Percentiles rank a stretch among this genome's conserved stretches.
phyloP scores from a whole-genome alignment of 495 filamentous ascomycete species.

The Aspergillus egyptiacus region DNA sequence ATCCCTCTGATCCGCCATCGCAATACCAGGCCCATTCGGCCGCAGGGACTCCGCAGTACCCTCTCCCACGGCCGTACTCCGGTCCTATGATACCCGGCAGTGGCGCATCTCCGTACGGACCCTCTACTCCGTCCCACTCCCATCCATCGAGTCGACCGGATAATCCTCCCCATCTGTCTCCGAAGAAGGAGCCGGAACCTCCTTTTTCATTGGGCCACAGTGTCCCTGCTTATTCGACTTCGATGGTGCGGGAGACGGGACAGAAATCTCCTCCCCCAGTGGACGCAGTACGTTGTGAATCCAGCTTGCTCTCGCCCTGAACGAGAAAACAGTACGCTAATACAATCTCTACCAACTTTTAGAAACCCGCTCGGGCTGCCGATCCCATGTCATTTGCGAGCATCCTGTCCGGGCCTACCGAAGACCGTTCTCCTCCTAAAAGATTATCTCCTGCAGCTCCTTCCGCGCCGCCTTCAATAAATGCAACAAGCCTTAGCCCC shows the following conservation, averaged over 20 bases:
- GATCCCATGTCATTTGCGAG: constrained; percentile 91
- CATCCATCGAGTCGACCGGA: constrained; percentile 41
- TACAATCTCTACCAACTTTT: too few relatives aligned
- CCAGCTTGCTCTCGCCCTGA: too few relatives aligned
- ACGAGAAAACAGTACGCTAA: too few relatives aligned
- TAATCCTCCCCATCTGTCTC: constrained; percentile 40
- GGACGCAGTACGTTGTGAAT: constrained; percentile 36
- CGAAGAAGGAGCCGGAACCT: constrained; percentile 35
- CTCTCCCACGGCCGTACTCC: constrained; percentile 42
- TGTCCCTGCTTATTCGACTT: constrained; percentile 22
- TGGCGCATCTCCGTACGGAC: constrained; percentile 36
- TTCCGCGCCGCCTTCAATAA: constrained; percentile 19
- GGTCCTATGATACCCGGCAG: constrained; percentile 34
- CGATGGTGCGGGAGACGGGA: constrained; percentile 28
- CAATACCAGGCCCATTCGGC: constrained; percentile 42
- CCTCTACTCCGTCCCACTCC: constrained; percentile 39
- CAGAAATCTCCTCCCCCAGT: constrained; percentile 31
- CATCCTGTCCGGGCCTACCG: constrained; percentile 67
- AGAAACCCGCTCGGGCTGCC: constrained; percentile 61
- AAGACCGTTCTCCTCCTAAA: constrained; percentile 46
- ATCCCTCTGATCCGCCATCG: constrained; percentile 36
- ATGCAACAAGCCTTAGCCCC: constrained; percentile 14
- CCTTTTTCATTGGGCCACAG: constrained; percentile 33
- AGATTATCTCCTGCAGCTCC: constrained; percentile 28
- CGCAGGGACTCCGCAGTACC: constrained; percentile 27